Conservation (phyloP, 2,329 filamentous ascomycete genomes). For the Phaeosphaeriaceae sp. region DNA sequence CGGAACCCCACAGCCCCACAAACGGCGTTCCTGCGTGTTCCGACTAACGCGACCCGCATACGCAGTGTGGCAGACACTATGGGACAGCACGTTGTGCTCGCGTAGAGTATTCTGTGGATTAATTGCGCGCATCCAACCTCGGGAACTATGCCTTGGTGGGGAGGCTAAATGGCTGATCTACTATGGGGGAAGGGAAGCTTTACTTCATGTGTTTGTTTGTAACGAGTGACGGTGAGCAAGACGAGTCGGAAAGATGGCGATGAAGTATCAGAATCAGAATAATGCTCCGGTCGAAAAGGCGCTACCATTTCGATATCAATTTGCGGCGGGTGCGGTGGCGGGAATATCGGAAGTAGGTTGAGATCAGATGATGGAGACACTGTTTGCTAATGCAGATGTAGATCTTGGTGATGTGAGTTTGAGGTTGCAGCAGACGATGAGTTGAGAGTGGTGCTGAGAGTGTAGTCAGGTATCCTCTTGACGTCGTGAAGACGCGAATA, state of each 20-base stretch:
- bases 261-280: background rate
- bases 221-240: background rate
- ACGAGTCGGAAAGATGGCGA: background rate
- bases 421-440: background rate
- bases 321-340: slow-evolving; percentile 28
- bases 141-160: slow-evolving; percentile 2
- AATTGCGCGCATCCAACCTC: background rate
- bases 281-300: slow-evolving; percentile 5
- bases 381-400: background rate
- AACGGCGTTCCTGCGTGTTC: background rate
- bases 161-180: slow-evolving; percentile 4
- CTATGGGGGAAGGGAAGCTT: slow-evolving; percentile 1
- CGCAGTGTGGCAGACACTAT: slow-evolving; percentile 8
- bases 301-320: slow-evolving; percentile 41
- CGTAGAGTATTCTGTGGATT: slow-evolving; percentile 1
- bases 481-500: slow-evolving; percentile 43
- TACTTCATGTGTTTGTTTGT: background rate
- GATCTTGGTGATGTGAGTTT: slow-evolving; percentile 36
- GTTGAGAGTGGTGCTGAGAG: slow-evolving; percentile 21
- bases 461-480: slow-evolving; percentile 42
- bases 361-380: too few species aligned
- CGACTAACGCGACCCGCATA: background rate
- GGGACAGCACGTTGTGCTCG: slow-evolving; percentile 5
- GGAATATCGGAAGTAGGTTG: slow-evolving; percentile 15
- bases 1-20: slow-evolving; percentile 10